Percentiles rank a stretch among this genome's conserved stretches.
Conservation (phyloP, 2,329 filamentous ascomycete species). For the Ophiostoma quercus region DNA sequence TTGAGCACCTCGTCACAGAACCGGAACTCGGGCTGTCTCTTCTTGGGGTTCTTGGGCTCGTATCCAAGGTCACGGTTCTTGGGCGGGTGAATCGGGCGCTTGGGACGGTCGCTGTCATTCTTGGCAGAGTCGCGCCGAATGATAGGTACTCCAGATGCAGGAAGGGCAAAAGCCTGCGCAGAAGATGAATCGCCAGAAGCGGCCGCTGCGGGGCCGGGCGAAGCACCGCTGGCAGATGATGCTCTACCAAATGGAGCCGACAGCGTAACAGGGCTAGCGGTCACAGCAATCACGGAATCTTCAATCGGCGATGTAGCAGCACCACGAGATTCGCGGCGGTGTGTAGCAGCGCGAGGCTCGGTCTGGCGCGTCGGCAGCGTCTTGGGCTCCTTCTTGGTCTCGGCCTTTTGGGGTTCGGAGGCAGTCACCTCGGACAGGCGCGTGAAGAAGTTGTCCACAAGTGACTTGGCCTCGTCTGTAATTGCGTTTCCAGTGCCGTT, state of each 20-base stretch:
- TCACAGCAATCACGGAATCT: conserved; percentile 18
- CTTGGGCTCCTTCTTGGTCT: conserved; percentile 53
- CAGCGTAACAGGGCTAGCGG: not conserved
- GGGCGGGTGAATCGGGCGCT: conserved; percentile 88
- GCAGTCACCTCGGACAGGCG: conserved; percentile 43
- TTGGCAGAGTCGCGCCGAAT: conserved; percentile 81
- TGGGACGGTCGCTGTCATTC: conserved; percentile 71
- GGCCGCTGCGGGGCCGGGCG: conserved; percentile 36
- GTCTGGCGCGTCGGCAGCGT: conserved; percentile 43
- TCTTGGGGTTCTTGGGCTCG: conserved; percentile 74
- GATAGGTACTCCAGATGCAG: conserved; percentile 70
- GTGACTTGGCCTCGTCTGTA: conserved; percentile 50
- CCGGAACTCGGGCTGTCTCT: conserved; percentile 80
- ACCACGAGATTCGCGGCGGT: conserved; percentile 34
- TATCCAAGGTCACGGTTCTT: conserved; percentile 91
- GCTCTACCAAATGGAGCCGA: conserved; percentile 12
- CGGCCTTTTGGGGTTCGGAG: conserved; percentile 54
- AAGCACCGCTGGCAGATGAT: conserved; percentile 31
- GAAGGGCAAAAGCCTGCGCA: conserved; percentile 58
- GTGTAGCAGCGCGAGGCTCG: conserved; percentile 40
- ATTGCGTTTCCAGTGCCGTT: conserved; percentile 76
- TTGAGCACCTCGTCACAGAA: conserved; percentile 80
- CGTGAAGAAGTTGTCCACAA: conserved; percentile 52
- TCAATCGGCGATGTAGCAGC: conserved; percentile 33
- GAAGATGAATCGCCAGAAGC: conserved; percentile 31